A percentile compares a stretch with the other conserved stretches of the same genome.
phyloP scores from a whole-genome alignment of 2,329 filamentous ascomycete species.

The Aureobasidium sp. region DNA sequence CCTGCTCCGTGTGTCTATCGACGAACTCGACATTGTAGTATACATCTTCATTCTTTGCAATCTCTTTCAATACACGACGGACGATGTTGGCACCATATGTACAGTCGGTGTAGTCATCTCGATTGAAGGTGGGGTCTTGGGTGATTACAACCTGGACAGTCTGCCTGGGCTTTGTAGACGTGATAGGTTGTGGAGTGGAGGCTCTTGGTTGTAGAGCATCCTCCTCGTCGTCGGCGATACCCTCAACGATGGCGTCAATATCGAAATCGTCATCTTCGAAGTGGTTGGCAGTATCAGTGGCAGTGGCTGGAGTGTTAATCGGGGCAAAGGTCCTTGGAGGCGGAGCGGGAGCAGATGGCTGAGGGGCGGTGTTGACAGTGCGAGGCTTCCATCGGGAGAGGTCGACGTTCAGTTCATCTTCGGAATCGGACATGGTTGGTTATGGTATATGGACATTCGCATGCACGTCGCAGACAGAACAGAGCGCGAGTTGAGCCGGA shows the following conservation, averaged over 20 bases:
- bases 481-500: neutral
- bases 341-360: neutral
- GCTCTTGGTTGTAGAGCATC: neutral
- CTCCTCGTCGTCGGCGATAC: neutral
- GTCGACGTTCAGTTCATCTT: conserved; percentile 21
- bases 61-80: conserved; percentile 32
- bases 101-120: conserved; percentile 18
- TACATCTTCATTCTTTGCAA: conserved; percentile 23
- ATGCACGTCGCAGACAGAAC: neutral
- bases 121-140: neutral
- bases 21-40: conserved; percentile 35
- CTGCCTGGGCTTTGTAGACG: neutral
- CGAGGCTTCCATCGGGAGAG: conserved; percentile 21
- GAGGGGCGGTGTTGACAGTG: neutral
- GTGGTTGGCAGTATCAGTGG: neutral
- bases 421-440: conserved; percentile 17
- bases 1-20: conserved; percentile 32
- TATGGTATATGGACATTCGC: neutral
- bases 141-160: neutral
- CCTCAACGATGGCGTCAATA: conserved; percentile 1
- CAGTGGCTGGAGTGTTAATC: neutral
- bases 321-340: conserved; percentile 4
- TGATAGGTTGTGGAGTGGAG: neutral
- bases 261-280: conserved; percentile 2
- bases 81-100: conserved; percentile 24